Percentiles rank a stretch among this genome's conserved stretches.
Evolutionary conservation across 257 asterid species (phyloP).

Genomic region (Solanum phureja): DNA sequence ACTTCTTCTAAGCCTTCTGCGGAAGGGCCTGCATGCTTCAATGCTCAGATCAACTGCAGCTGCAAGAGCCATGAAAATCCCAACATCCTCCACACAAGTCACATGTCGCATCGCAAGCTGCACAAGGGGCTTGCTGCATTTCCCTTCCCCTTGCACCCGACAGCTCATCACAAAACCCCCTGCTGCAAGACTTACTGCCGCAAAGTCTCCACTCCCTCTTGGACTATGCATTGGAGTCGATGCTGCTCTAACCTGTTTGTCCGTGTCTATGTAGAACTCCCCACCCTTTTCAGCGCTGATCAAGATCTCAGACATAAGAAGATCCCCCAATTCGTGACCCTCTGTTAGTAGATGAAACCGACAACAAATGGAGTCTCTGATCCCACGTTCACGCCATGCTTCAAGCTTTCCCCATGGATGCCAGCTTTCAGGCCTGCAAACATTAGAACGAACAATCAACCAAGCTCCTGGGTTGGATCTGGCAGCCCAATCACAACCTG

Average conservation of each 20-base stretch:
- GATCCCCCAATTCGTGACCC: conserved; percentile 57
- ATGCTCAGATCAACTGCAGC: conserved; percentile 91
- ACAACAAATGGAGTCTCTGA: conserved; percentile 56
- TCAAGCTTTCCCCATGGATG: conserved; percentile 98
- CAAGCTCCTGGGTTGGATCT: conserved; percentile 98
- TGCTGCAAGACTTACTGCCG: conserved; percentile 39
- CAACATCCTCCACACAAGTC: conserved; percentile 86
- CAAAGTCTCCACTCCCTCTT: conserved; percentile 71
- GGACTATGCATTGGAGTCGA: conserved; percentile 57
- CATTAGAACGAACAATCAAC: conserved; percentile 71
- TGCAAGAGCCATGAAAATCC: conserved; percentile 93
- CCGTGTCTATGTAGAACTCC: conserved; percentile 75
- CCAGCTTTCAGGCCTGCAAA: conserved; percentile 69
- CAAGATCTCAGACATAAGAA: conserved; percentile 57
- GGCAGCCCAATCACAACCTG: conserved; percentile 89
- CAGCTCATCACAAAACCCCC: conserved; percentile 91
- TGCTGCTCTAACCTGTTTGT: conserved; percentile 39
- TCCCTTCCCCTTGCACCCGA: conserved; percentile 77
- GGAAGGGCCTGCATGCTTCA: conserved; percentile 76
- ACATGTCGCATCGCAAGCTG: conserved; percentile 86
- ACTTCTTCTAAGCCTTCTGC: conserved; percentile 45
- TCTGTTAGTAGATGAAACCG: conserved; percentile 71
- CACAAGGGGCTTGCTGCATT: conserved; percentile 67
- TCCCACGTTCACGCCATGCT: conserved; percentile 85
- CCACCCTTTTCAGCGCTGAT: conserved; percentile 80